Conservation (phyloP, 2,329 filamentous ascomycete species). For the Verticillium alfalfae region DNA sequence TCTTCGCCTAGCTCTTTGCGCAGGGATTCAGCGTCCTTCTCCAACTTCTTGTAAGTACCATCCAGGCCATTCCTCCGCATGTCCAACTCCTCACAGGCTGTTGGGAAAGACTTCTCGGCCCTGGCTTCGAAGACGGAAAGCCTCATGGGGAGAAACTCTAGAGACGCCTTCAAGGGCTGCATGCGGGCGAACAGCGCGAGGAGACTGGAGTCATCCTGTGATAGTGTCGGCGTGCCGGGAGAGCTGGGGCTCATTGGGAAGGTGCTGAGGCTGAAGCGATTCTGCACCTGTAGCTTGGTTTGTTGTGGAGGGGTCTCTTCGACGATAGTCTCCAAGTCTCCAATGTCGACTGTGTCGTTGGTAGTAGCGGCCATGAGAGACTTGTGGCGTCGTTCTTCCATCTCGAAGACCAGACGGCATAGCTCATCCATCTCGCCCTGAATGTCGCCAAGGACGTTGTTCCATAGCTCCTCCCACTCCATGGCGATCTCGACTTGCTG, state of each 20-base stretch:
- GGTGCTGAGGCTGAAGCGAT: conserved; percentile 62
- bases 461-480: conserved; percentile 99
- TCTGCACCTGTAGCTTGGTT: conserved; percentile 48
- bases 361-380: conserved; percentile 57
- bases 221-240: conserved; percentile 50
- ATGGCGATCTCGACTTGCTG: conserved; percentile 92
- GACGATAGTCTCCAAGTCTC: conserved; percentile 86
- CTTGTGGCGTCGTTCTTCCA: conserved; percentile 92
- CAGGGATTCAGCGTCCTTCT: conserved; percentile 83
- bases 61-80: conserved; percentile 71
- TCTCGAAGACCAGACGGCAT: conserved; percentile 82
- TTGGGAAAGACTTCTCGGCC: conserved; percentile 76
- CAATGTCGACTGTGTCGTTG: conserved; percentile 71
- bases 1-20: conserved; percentile 91
- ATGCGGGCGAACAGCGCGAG: conserved; percentile 89
- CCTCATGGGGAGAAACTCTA: conserved; percentile 95
- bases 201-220: conserved; percentile 80
- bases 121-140: conserved; percentile 79
- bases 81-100: conserved; percentile 83
- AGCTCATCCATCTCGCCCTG: conserved; percentile 79
- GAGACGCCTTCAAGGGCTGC: conserved; percentile 85
- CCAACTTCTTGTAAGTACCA: conserved; percentile 79
- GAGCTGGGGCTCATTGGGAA: conserved; percentile 60
- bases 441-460: conserved; percentile 87
- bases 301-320: conserved; percentile 65